Percentiles rank a stretch among this genome's conserved stretches.
Evolutionary conservation across 352 stramenopile genomes (phyloP).

Genomic region (Globisporangium megalacanthum): DNA sequence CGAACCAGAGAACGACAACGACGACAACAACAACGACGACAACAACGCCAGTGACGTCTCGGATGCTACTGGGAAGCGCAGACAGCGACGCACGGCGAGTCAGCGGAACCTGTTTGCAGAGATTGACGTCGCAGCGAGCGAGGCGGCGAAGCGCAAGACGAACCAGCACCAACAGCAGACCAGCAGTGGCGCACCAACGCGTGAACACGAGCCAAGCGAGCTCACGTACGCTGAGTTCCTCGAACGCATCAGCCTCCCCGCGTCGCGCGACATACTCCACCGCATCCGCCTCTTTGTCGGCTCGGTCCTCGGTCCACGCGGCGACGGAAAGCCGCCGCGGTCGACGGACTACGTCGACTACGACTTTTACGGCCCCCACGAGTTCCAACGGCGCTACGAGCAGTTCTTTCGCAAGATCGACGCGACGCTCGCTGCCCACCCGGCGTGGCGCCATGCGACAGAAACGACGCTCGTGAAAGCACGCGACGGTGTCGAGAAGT

Average conservation of each 20-base stretch:
- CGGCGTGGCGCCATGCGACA: conserved; percentile 58
- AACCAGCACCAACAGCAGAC: conserved; percentile 12
- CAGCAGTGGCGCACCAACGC: conserved; percentile 10
- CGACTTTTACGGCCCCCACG: conserved; percentile 70
- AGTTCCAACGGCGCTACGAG: conserved; percentile 59
- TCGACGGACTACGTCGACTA: conserved; percentile 74
- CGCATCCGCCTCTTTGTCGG: conserved; percentile 71
- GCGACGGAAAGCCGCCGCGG: conserved; percentile 60
- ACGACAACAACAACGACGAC: conserved; percentile 4
- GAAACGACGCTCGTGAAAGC: conserved; percentile 57
- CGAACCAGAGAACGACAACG: not conserved
- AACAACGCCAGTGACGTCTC: conserved; percentile 12
- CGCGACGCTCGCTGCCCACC: conserved; percentile 45
- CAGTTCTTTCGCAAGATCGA: conserved; percentile 76
- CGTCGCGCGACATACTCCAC: conserved; percentile 66
- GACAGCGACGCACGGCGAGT: conserved; percentile 13
- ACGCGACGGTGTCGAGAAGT: conserved; percentile 88
- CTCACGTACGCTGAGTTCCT: conserved; percentile 79
- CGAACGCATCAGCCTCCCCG: conserved; percentile 61
- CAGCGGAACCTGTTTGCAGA: conserved; percentile 58
- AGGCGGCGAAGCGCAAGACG: conserved; percentile 25
- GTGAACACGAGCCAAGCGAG: conserved; percentile 26
- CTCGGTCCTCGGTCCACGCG: conserved; percentile 71
- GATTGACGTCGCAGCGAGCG: conserved; percentile 26
- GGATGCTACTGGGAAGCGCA: not conserved